These are phyloP conservation scores for Staphylotrichum longicolle DNA, from an alignment of 495 filamentous ascomycete species.

Conservation along the genomic window DNA sequence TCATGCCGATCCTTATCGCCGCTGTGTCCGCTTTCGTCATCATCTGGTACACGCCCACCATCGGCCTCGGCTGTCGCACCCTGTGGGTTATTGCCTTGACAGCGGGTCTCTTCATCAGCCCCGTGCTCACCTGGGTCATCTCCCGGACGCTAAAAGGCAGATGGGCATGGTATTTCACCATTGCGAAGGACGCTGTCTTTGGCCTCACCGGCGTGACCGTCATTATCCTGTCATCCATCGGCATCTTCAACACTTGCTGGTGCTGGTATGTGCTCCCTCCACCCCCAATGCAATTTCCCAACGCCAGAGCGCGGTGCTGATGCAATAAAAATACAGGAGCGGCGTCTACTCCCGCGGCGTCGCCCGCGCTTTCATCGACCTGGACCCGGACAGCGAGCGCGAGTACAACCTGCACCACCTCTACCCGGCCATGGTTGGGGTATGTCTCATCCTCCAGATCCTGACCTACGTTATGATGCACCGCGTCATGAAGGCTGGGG, in stretches of 20 bases:
- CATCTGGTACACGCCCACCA: not conserved
- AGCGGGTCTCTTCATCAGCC: not conserved
- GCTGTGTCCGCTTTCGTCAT: not conserved
- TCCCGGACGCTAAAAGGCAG: not conserved
- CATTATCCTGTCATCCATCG: not conserved
- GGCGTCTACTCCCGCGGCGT: conserved; percentile 1
- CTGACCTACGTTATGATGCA: not conserved
- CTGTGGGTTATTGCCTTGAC: not conserved
- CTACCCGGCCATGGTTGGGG: not conserved
- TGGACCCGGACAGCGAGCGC: not conserved
- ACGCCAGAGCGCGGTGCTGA: no score
- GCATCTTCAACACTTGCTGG: conserved; percentile 3
- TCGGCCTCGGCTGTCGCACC: conserved; percentile 1
- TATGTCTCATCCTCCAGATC: not conserved
- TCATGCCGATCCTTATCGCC: not conserved
- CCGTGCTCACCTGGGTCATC: not conserved
- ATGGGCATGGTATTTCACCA: not conserved
- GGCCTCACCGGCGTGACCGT: not conserved
- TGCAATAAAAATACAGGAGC: not conserved
- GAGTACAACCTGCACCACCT: not conserved
- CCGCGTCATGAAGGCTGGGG: not conserved
- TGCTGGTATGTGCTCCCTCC: not conserved
- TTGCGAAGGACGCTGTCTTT: not conserved
- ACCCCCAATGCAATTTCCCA: no score
- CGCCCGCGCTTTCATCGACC: not conserved